Percentiles rank a stretch among this genome's conserved stretches.
Conservation (phyloP, 2,329 filamentous ascomycete species). For the Colletotrichum liriopes region DNA sequence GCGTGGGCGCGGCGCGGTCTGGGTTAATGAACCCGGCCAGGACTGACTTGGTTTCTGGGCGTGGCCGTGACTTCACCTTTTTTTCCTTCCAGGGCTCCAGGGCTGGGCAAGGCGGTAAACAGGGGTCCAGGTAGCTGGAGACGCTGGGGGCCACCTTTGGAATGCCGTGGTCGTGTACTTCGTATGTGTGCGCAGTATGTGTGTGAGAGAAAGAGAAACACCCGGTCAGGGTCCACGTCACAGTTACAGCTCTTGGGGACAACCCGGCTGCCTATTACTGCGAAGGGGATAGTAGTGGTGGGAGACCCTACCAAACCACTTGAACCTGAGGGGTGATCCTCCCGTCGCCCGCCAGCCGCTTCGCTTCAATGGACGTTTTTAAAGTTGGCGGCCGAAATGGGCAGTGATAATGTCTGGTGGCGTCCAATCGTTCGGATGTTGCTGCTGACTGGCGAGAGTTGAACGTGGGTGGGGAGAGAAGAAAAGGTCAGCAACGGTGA, state of each 20-base stretch:
- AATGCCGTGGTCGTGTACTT: neutral
- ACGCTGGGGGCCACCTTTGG: conserved; percentile 3
- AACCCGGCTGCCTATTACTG: conserved; percentile 24
- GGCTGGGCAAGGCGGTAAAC: conserved; percentile 35
- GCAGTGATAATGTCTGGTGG: conserved; percentile 28
- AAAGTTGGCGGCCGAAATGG: conserved; percentile 13
- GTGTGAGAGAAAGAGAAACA: neutral
- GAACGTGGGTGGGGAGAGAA: conserved; percentile 8
- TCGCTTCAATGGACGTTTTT: neutral
- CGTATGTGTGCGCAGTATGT: neutral
- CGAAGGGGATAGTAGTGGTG: conserved; percentile 25
- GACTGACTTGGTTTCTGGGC: conserved; percentile 23
- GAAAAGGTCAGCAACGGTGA: neutral
- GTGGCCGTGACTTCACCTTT: conserved; percentile 31
- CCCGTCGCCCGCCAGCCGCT: conserved; percentile 19
- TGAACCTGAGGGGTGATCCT: conserved; percentile 36
- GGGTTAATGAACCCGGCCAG: conserved; percentile 18
- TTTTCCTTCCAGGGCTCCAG: conserved; percentile 35
- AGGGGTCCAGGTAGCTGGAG: conserved; percentile 35
- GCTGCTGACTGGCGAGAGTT: conserved; percentile 21
- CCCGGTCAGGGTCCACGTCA: conserved; percentile 36
- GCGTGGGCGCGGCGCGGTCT: conserved; percentile 25
- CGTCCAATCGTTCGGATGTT: conserved; percentile 9
- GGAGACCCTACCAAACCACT: conserved; percentile 18
- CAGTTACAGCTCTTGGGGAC: conserved; percentile 29